Percentiles rank a stretch among this genome's conserved stretches.
Evolutionary conservation across 2,329 filamentous ascomycete species (phyloP).

Genomic region (Alternaria viburni): DNA sequence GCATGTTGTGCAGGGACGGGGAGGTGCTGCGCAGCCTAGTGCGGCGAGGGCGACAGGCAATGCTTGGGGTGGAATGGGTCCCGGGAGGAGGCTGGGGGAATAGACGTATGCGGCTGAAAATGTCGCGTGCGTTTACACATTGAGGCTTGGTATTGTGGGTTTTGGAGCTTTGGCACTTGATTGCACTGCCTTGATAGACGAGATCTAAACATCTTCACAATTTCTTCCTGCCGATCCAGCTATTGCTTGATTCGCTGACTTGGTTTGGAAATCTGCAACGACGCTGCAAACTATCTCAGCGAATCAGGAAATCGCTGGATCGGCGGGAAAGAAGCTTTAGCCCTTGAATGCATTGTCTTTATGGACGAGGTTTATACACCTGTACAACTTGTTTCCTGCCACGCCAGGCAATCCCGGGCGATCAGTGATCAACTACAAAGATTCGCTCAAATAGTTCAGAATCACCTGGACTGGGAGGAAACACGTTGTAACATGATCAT

Average conservation of each 20-base stretch:
- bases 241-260: neutral
- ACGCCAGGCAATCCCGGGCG: too few species aligned
- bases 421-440: neutral
- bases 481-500: neutral
- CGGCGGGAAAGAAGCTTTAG: neutral
- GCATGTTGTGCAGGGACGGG: slow-evolving; percentile 59
- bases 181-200: neutral
- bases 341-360: neutral
- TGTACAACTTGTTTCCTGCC: neutral
- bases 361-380: neutral
- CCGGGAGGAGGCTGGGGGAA: slow-evolving; percentile 41
- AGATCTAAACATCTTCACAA: neutral
- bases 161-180: neutral
- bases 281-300: neutral
- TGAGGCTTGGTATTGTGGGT: neutral
- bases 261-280: neutral
- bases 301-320: neutral
- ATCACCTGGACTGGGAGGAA: neutral
- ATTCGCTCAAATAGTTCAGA: neutral
- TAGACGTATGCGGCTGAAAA: slow-evolving; percentile 11
- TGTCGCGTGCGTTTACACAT: neutral
- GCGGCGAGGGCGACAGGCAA: slow-evolving; percentile 36
- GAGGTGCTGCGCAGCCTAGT: slow-evolving; percentile 17
- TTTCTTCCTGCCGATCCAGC: neutral
- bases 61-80: slow-evolving; percentile 33